Evolutionary conservation across 345 rosid species (phyloP), one percentile per base, ranked within the genome.

Genomic region (Linum trigynum): DNA sequence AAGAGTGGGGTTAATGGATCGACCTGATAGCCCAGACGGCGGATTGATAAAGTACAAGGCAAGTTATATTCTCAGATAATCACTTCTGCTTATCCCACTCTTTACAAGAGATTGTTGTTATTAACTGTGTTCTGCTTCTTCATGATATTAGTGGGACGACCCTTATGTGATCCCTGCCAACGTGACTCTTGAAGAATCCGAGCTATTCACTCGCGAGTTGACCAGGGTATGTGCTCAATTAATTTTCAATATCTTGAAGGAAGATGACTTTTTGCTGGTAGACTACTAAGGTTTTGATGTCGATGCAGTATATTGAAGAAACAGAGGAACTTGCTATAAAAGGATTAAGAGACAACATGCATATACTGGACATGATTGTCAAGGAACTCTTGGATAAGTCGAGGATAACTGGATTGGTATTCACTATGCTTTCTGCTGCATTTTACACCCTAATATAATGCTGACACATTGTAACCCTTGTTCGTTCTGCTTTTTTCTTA

Each of bases 371-470:
- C 72, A 67, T 84, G 59, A 80, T 92, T 73, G 81, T 89, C 1
- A 74, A 76, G 63, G 90, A 84, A 43, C 82, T 92, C 62, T 73
- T 89, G 76, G 90, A 86, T 67, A 76, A 80, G 58, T 90, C 94
- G 3, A 90, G 94, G 80, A 85, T 92, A 73, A 90, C 97, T 68
- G 98, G 98, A 82, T 74, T 86, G 98, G 98, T 92, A 89, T 57
- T 48, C 45, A 55, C 16, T 8, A 36, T 43, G 53, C 66, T 65
- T 61, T 11, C 69, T 35, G 7, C 5, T 67, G 67, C 45, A 59
- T 11, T 72, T 45, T 8, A n/a, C 14, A 43, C 38, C 1, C 38
- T 17, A 55, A 12, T 5, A 61, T 6, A 14, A 61, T 7, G 64
- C 15, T 38, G 42, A 36, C 17, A 60, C 16, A 15, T 9, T 2